Base-by-base conservation (phyloP, 2,329 filamentous ascomycete genomes). In the Talaromyces sp. region DNA sequence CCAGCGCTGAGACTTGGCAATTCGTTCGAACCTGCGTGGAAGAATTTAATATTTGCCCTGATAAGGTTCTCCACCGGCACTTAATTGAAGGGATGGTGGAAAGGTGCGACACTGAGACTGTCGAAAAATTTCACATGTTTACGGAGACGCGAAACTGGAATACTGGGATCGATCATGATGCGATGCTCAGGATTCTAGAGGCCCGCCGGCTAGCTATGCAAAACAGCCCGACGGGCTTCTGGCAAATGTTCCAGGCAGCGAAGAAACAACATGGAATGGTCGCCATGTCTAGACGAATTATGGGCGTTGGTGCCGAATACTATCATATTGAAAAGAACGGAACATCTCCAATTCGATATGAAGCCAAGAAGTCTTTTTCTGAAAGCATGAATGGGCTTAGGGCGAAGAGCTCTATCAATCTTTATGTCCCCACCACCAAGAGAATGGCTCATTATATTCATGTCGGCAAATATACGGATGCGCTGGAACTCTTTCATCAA, bases 181-280 rank as follows among this genome's bases (percentile, higher is more conserved):
- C 66, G 17, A 67, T 74, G 30, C 24, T 68, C 30, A 64, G 69
- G 10, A 62, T 70, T n/a, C 29, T 75, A n/a, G 68, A 65, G 16
- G 52, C 51, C n/a, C 69, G 70, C 17, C 70, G 66, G 11, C 55
- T 68, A n/a, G 62, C 69, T 41, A 66, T 70, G 49, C 67, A 72
- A 52, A 60, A 66, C 14, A 63, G 65, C 6, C 70, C 71, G 1
- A 65, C 69, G 14, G 71, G 74, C 4, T 64, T 74, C 44, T 75
- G 73, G 72, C 66, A 71, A 39, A 71, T 75, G 70, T 62, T 74
- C 19, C 70, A 72, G 44, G 68, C 71, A 8, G 70, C 72, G 9
- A 68, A 70, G 41, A 56, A 65, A 14, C 66, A 70, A 41, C 63
- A 69, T 44, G 63, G 65, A 9, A 62, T 68, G 42, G 59, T 65